These are phyloP conservation scores for Pythium monospermum DNA, from an alignment of 352 stramenopile genomes.

Conservation along the genomic window DNA sequence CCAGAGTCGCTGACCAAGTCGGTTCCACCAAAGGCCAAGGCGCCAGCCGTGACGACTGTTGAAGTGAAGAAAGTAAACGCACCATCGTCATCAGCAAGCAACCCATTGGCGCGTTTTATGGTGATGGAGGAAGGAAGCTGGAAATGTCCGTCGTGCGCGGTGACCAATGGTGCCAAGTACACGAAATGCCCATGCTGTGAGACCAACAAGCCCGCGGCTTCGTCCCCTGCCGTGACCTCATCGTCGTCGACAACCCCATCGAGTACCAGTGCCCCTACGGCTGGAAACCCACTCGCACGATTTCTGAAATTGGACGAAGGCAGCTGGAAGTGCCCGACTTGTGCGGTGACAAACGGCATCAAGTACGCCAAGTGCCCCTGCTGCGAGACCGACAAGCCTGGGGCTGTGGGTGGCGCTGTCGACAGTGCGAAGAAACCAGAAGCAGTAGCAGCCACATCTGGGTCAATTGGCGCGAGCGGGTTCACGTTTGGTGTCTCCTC, in stretches of 20 bases:
- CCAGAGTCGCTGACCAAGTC: slow-evolving; percentile 35
- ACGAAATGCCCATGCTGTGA: slow-evolving; percentile 82
- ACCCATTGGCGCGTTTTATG: slow-evolving; percentile 63
- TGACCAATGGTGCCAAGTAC: slow-evolving; percentile 51
- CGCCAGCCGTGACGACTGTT: not conserved
- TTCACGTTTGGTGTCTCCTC: slow-evolving; percentile 17
- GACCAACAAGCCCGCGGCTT: slow-evolving; percentile 33
- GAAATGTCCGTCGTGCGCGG: slow-evolving; percentile 71
- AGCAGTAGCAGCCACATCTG: not conserved
- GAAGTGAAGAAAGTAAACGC: not conserved
- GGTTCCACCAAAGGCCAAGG: slow-evolving; percentile 12
- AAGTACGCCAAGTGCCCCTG: slow-evolving; percentile 69
- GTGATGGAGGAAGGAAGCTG: slow-evolving; percentile 51
- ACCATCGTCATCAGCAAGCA: slow-evolving; percentile 6
- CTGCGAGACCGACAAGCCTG: slow-evolving; percentile 24
- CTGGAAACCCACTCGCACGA: slow-evolving; percentile 24
- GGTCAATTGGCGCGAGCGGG: not conserved
- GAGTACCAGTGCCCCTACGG: not conserved
- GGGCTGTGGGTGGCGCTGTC: not conserved
- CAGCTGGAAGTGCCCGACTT: slow-evolving; percentile 81
- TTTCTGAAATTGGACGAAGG: slow-evolving; percentile 35
- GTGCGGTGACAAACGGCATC: slow-evolving; percentile 58
- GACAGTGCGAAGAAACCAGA: not conserved
- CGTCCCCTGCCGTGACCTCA: slow-evolving; percentile 6
- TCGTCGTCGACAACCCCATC: slow-evolving; percentile 8